phyloP scores from a whole-genome alignment of 441 rosid species.

The Euphorbia corollata region DNA sequence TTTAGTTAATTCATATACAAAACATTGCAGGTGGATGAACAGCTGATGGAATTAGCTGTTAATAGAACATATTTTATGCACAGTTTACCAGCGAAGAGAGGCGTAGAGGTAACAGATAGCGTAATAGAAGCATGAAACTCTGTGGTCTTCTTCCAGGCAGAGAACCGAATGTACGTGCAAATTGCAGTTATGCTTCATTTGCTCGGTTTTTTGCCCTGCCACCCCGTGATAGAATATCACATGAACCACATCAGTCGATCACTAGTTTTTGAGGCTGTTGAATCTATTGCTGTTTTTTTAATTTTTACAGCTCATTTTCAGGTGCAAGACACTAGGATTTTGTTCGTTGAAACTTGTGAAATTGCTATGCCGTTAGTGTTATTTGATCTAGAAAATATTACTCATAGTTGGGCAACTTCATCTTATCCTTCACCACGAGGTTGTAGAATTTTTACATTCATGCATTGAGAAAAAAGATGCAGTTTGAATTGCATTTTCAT shows the following conservation, averaged over 20 bases:
- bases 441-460: not conserved
- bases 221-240: not conserved
- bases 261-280: not conserved
- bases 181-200: conserved; percentile 84
- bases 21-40: conserved; percentile 66
- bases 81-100: conserved; percentile 96
- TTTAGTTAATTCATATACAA: not conserved
- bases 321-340: conserved; percentile 2
- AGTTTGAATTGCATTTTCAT: not conserved
- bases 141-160: conserved; percentile 97
- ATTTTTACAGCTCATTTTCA: not conserved
- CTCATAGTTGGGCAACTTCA: not conserved
- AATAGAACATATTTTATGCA: conserved; percentile 91
- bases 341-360: not conserved
- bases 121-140: conserved; percentile 90
- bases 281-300: not conserved
- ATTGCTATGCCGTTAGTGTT: not conserved
- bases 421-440: not conserved
- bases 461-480: not conserved
- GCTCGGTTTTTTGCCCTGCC: conserved; percentile 45
- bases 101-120: conserved; percentile 78
- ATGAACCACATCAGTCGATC: not conserved
- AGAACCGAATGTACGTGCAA: conserved; percentile 95
- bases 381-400: not conserved
- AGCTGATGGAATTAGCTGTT: conserved; percentile 80